These are phyloP conservation scores for Diaporthe humulicola DNA, from an alignment of 2,329 filamentous ascomycete species.

Conservation along the genomic window DNA sequence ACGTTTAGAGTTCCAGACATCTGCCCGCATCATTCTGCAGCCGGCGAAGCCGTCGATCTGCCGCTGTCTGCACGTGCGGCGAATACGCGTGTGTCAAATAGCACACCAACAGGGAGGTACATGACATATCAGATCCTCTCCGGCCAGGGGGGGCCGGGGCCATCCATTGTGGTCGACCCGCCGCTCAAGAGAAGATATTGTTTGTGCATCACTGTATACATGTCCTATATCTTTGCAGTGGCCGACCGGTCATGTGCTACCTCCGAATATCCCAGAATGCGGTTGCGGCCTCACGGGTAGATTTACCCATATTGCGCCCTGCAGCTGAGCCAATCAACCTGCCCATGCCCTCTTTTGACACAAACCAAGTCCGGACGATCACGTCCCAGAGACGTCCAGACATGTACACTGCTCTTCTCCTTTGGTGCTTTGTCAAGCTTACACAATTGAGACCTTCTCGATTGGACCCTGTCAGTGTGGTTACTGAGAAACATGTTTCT, in stretches of 20 bases:
- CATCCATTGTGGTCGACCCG: constrained; percentile 2
- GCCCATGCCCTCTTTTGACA: constrained; percentile 16
- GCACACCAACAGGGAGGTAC: neutral
- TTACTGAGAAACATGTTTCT: constrained; percentile 7
- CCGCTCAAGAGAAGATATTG: neutral
- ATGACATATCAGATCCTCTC: neutral
- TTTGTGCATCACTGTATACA: neutral
- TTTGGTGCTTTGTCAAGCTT: constrained; percentile 35
- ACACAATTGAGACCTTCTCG: constrained; percentile 28
- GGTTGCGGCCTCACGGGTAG: constrained; percentile 16
- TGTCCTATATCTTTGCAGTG: neutral
- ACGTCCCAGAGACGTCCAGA: constrained; percentile 9
- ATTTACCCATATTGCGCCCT: constrained; percentile 14
- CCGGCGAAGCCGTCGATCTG: constrained; percentile 16
- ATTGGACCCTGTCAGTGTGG: constrained; percentile 12
- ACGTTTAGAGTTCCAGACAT: neutral
- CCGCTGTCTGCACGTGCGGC: constrained; percentile 2
- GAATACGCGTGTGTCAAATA: neutral
- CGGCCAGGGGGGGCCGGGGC: neutral
- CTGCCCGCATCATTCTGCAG: constrained; percentile 12
- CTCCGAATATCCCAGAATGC: neutral
- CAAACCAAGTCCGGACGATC: constrained; percentile 9
- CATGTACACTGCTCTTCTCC: neutral
- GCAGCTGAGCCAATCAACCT: neutral
- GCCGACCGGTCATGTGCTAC: constrained; percentile 27